phyloP scores from a whole-genome alignment of 129 eudicot genomes.

The Flaveria sonorensis region DNA sequence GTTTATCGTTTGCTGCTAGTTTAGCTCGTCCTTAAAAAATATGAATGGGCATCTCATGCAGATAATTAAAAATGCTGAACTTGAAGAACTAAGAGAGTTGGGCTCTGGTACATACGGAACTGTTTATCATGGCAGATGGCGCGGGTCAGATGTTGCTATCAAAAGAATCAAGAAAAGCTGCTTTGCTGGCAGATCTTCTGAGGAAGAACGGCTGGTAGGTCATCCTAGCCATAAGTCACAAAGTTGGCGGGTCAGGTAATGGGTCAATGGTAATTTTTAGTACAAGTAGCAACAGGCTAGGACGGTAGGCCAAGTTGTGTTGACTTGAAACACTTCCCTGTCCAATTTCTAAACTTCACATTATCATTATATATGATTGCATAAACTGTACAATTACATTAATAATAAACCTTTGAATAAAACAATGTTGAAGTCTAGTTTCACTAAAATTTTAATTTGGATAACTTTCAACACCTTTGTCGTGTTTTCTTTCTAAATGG shows the following conservation, averaged over 20 bases:
- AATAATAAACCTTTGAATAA: background rate
- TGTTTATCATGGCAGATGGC: conserved; percentile 91
- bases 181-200: conserved; percentile 84
- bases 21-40: conserved; percentile 9
- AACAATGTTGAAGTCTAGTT: background rate
- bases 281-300: background rate
- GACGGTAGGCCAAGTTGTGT: background rate
- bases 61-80: conserved; percentile 90
- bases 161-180: conserved; percentile 82
- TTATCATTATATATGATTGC: background rate
- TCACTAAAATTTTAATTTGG: background rate
- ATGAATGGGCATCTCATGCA: conserved; percentile 31
- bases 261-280: background rate
- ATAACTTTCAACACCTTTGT: background rate
- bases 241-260: background rate
- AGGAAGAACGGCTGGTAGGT: conserved; percentile 85
- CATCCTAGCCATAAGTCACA: conserved; percentile 6
- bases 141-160: conserved; percentile 89
- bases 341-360: background rate
- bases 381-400: background rate
- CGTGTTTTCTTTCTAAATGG: background rate
- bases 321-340: background rate
- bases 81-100: conserved; percentile 81
- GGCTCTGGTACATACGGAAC: conserved; percentile 96
- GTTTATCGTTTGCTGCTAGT: conserved; percentile 22